Base-by-base conservation (phyloP, 2,329 filamentous ascomycete genomes). In the Aspergillus hiratsukae region DNA sequence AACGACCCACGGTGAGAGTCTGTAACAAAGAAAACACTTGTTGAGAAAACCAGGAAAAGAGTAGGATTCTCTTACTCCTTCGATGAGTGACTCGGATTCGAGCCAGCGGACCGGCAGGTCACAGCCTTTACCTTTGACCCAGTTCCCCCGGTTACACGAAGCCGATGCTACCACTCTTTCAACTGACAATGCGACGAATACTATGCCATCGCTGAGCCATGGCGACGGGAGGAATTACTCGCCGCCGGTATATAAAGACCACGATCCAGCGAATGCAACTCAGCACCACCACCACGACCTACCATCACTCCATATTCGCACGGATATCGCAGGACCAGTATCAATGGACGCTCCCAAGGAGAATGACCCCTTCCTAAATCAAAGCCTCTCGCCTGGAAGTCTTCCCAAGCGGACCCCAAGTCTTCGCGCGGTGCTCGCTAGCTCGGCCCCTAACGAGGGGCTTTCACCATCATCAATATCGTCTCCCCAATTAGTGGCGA, bases 401-500 rank as follows among this genome's bases (percentile, higher is more conserved):
- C 64, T 78, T 23, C 74, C 74, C 3, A 72, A 68, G 40, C 74
- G 78, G 31, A 76, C 75, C 5, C 75, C 77, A 23, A 80, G 78
- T 64, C 60, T 78, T 27, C 71, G 75, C 58, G 72, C 72, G 8
- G 66, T 74, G 17, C 67, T 76, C 25, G 69, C 68, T 27, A 68
- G 69, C 11, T 58, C 72, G 4, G 65, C 73, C 46, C 74, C 75
- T 11, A 76, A 72, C 52, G 71, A 73, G 4, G 76, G 74, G 11
- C 64, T 79, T 21, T 80, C 85, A 1, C 81, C 87, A 11, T 87
- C 83, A 65, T 91, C 88, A 29, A 80, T 88, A n/a, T 83, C 88
- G 6, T 91, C 88, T 55, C 89, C 89, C 3, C 83, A 89, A 61
- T 83, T 91, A 54, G 82, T 85, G 57, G 88, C 88, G 48, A 87